Base-by-base conservation (phyloP, 345 rosid species). In the Eucalyptus viminalis region DNA sequence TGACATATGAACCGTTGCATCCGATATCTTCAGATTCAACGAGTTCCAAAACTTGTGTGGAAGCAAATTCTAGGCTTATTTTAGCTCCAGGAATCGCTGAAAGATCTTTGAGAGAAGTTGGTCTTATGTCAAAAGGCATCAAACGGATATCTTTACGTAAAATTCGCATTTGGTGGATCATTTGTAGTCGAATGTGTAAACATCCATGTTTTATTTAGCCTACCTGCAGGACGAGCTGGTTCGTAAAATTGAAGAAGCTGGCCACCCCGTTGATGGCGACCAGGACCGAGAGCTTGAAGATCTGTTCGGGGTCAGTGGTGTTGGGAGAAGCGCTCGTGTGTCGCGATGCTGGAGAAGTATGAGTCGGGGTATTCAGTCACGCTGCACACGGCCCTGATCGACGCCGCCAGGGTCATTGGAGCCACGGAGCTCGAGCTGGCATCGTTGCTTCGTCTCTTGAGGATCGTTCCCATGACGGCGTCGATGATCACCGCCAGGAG, bases 241-340 rank as follows among this genome's bases (percentile, higher is more conserved):
- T 34, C 80, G 96, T 95, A 3, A 92, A 92, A 21, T 86, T 87
- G 54, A 93, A 88, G 50, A 95, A 87, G 87, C 88, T 88, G 24
- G 83, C 60, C 47, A 93, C 93, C 92, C 94, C 98, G 6, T 89
- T 88, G 40, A 93, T 34, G 88, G 96, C 93, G 47, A 94, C 94
- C 22, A 83, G 89, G 44, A 96, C 34, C 3, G 99, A 95, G 88
- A 96, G 93, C 92, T 93, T 92, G 87, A 97, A 93, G 29, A 97
- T 87, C 50, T 83, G 67, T 86, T 92, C 90, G 4, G 97, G 95
- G 86, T 86, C 86, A 25, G 90, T 86, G 16, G 88, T 50, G 54
- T 86, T 88, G 51, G 14, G 90, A 89, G 67, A 67, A 37, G 56
- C 86, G 24, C 67, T 60, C 14, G 58, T 88, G 51, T 6, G 89